Conservation (phyloP, 2,329 filamentous ascomycete genomes). For the Penicillium fuscoglaucum region DNA sequence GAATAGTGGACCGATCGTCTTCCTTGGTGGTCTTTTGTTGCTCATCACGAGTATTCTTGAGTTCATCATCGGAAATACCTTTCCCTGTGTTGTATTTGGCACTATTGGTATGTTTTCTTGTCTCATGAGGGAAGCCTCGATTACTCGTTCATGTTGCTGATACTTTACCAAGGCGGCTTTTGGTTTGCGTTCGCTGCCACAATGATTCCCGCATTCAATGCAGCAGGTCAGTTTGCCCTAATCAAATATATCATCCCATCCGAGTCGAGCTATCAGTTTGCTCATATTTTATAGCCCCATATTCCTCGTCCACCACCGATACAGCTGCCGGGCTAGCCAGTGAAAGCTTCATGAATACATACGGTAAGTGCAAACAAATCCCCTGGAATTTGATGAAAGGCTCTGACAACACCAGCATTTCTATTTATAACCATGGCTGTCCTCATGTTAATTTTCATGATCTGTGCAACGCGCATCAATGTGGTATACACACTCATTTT, state of each 20-base stretch:
- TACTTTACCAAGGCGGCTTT: conserved; percentile 44
- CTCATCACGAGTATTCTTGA: conserved; percentile 56
- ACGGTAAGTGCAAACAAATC: conserved; percentile 10
- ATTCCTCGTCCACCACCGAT: conserved; percentile 28
- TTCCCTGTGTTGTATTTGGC: conserved; percentile 59
- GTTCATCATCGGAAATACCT: conserved; percentile 61
- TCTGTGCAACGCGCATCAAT: conserved; percentile 72
- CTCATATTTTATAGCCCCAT: conserved; percentile 20
- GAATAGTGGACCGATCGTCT: conserved; percentile 51
- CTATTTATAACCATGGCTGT: conserved; percentile 66
- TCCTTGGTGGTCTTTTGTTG: conserved; percentile 57
- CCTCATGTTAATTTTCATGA: conserved; percentile 65
- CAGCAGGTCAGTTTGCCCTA: conserved; percentile 48
- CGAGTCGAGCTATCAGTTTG: conserved; percentile 19
- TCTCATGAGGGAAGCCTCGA: background rate
- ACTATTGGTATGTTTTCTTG: conserved; percentile 45
- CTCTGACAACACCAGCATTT: conserved; percentile 44
- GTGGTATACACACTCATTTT: conserved; percentile 70
- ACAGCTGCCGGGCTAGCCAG: conserved; percentile 28
- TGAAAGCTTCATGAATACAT: conserved; percentile 26
- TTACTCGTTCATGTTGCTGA: background rate
- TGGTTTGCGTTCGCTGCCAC: conserved; percentile 59
- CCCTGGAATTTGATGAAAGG: background rate
- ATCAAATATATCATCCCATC: conserved; percentile 57
- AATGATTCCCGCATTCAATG: conserved; percentile 55